Base-by-base conservation (phyloP, 371 early-diverging fungal genomes). In the Mortierella sp. region DNA sequence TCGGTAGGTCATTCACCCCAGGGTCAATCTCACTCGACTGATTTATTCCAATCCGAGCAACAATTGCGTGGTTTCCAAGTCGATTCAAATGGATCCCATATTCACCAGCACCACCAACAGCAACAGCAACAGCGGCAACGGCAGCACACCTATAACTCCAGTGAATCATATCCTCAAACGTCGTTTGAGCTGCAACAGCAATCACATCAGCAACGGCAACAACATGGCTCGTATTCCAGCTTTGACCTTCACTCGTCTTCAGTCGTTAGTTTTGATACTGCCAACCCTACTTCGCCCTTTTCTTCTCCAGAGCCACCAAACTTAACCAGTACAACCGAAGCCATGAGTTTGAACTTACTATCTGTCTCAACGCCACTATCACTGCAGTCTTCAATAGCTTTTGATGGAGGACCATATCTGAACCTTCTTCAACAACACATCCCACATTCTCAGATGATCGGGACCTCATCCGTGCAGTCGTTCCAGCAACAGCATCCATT, bases 401-500 rank as follows among this genome's bases (percentile, higher is more conserved):
- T 70, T 37, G 65, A 64, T 26, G 68, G 54, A 35, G 66, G 63
- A 0, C 60, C 59, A 0, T 80, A 71, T 57, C 45, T 80, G 15
- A 64, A 57, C 13, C 29, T 80, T 9, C 47, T 71, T 19, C 75
- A 75, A 0, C 75, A 75, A 23, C 75, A 80, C 8, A 68, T 70
- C 45, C 65, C 71, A 13, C 64, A 70, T 49, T 70, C 74, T 7
- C 53, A 63, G 40, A 35, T 68, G 13, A 63, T 72, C 23, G 55
- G 53, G 0, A 15, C 61, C 23, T 13, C 51, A 17, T 32, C 61
- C 2, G 68, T 72, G 65, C 65, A 61, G 9, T 67, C 69, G 22
- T 49, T 59, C 15, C 61, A 72, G 10, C 77, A 72, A 10, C 72
- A 69, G 19, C 79, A 77, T 8, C 7, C 72, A 19, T 13, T 74